Conservation (phyloP, 352 stramenopile genomes). For the Plasmopara viticola region DNA sequence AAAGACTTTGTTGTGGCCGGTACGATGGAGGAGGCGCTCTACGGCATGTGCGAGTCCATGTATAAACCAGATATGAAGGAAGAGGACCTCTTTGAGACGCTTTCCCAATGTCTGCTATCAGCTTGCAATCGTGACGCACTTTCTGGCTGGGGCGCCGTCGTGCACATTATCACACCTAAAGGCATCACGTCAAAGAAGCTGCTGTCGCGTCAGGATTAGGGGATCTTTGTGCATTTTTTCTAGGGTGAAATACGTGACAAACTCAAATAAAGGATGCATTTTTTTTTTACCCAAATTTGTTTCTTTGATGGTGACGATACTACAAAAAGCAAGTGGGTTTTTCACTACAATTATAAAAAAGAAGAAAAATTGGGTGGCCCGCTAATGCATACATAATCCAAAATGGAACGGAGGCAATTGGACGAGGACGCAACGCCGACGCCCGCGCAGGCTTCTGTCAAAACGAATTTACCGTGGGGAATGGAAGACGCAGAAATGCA, state of each 20-base stretch:
- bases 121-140: constrained; percentile 98
- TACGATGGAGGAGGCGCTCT: constrained; percentile 96
- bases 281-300: too few relatives aligned
- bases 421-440: constrained; percentile 10
- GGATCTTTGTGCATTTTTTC: background rate
- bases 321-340: too few relatives aligned
- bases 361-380: too few relatives aligned
- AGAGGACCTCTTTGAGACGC: constrained; percentile 97
- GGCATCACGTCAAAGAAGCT: constrained; percentile 80
- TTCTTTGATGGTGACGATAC: too few relatives aligned
- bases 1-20: constrained; percentile 98
- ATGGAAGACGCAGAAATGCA: constrained; percentile 63
- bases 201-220: constrained; percentile 76
- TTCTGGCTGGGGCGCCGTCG: constrained; percentile 96
- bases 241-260: too few relatives aligned
- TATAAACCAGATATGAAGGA: constrained; percentile 95
- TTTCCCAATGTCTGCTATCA: constrained; percentile 96
- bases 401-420: constrained; percentile 1
- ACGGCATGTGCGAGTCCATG: constrained; percentile 98
- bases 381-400: too few relatives aligned
- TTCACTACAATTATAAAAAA: too few relatives aligned
- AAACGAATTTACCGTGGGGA: constrained; percentile 42
- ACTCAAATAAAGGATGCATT: too few relatives aligned
- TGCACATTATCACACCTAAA: constrained; percentile 96
- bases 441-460: background rate